Conservation (phyloP, 331 rosid genomes). For the Arachis monticola region DNA sequence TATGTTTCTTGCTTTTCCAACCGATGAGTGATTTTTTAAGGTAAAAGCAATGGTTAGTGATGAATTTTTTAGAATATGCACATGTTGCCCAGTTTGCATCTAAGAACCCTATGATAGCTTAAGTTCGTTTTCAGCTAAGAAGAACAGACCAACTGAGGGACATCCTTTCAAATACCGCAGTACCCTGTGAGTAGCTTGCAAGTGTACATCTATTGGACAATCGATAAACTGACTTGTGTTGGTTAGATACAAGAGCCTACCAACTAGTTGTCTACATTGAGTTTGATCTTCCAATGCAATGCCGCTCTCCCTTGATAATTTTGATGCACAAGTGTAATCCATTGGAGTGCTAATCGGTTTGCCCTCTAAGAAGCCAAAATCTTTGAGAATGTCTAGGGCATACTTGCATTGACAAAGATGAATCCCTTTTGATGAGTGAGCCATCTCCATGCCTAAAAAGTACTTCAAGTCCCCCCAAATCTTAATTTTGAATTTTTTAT, state of each 20-base stretch:
- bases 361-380: neutral
- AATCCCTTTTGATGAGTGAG: too few species aligned
- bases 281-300: neutral
- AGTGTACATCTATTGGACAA: neutral
- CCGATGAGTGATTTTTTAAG: neutral
- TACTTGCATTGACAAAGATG: too few species aligned
- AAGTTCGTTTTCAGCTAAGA: too few species aligned
- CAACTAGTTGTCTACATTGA: neutral
- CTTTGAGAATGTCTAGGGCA: too few species aligned
- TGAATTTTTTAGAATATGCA: neutral
- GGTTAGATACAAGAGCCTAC: neutral
- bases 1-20: neutral
- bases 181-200: neutral
- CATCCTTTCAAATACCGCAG: too few species aligned
- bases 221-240: neutral
- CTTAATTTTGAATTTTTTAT: neutral
- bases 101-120: neutral
- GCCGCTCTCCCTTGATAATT: fast-evolving
- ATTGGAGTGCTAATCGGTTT: neutral
- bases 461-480: neutral
- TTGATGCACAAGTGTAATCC: neutral
- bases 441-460: neutral
- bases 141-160: too few species aligned
- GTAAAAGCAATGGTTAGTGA: neutral
- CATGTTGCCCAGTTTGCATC: neutral